Conservation (phyloP, 164 flowering plant genomes). For the Aristolochia fimbriata region DNA sequence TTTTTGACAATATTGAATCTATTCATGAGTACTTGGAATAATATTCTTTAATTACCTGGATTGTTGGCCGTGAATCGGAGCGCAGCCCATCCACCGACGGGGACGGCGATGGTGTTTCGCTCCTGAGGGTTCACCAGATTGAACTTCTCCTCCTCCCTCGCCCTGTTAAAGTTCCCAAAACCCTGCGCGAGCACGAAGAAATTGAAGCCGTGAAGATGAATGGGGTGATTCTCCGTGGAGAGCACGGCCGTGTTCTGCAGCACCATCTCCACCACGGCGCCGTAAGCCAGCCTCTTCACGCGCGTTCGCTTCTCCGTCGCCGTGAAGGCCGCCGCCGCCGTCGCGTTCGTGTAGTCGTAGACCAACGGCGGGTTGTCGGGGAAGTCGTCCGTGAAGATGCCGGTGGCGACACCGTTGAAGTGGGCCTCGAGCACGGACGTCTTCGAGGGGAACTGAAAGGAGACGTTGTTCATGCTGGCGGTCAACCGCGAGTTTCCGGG, state of each 20-base stretch:
- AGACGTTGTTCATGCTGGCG: slow-evolving; percentile 61
- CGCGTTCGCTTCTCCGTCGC: slow-evolving; percentile 24
- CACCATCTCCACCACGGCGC: slow-evolving; percentile 53
- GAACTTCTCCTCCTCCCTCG: slow-evolving; percentile 24
- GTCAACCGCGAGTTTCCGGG: slow-evolving; percentile 19
- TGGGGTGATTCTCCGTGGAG: slow-evolving; percentile 48
- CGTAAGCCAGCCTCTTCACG: slow-evolving; percentile 39
- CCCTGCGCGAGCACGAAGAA: slow-evolving; percentile 70
- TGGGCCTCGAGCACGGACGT: slow-evolving; percentile 48
- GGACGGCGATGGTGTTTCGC: slow-evolving; percentile 70
- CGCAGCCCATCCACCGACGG: slow-evolving; percentile 78
- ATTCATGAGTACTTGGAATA: too few relatives aligned
- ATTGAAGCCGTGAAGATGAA: slow-evolving; percentile 61
- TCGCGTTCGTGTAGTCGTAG: slow-evolving; percentile 47
- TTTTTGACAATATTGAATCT: too few relatives aligned
- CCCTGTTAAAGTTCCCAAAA: slow-evolving; percentile 49
- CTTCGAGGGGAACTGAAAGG: slow-evolving; percentile 29
- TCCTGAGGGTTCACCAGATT: slow-evolving; percentile 49
- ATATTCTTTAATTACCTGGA: slow-evolving; percentile 50
- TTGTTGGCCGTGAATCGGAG: slow-evolving; percentile 62
- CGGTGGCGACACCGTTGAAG: slow-evolving; percentile 17
- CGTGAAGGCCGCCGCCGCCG: slow-evolving; percentile 8
- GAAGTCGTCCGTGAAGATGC: slow-evolving; percentile 48
- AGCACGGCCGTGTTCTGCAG: slow-evolving; percentile 61
- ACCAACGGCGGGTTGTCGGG: slow-evolving; percentile 38